phyloP scores from a whole-genome alignment of 2,329 filamentous ascomycete genomes.

The Elsinoe australis region DNA sequence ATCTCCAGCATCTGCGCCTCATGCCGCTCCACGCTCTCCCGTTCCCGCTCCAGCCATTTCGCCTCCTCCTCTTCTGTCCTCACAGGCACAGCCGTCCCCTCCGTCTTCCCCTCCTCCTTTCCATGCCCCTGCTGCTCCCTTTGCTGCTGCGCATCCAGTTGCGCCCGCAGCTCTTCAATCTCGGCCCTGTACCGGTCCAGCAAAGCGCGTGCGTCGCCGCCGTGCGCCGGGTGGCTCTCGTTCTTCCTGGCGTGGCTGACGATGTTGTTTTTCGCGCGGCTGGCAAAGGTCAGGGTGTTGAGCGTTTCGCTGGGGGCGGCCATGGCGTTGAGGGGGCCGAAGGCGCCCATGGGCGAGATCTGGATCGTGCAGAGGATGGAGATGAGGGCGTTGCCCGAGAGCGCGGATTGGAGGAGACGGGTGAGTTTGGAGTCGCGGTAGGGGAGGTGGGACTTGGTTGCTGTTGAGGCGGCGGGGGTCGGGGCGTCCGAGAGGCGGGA shows the following conservation, averaged over 20 bases:
- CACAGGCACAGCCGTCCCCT: slow-evolving; percentile 45
- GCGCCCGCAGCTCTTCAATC: slow-evolving; percentile 70
- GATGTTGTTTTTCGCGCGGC: slow-evolving; percentile 94
- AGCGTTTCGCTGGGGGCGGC: slow-evolving; percentile 73
- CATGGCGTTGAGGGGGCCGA: slow-evolving; percentile 48
- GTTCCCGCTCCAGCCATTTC: slow-evolving; percentile 60
- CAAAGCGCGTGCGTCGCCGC: slow-evolving; percentile 74
- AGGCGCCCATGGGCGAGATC: slow-evolving; percentile 60
- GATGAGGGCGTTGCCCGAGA: slow-evolving; percentile 88
- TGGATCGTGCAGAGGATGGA: slow-evolving; percentile 97
- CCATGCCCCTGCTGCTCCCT: slow-evolving; percentile 45
- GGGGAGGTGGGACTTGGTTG: slow-evolving; percentile 83
- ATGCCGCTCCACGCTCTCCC: slow-evolving; percentile 76
- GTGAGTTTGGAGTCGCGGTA: slow-evolving; percentile 98
- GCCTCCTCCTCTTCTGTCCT: slow-evolving; percentile 63
- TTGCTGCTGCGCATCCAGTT: slow-evolving; percentile 77
- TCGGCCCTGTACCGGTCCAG: slow-evolving; percentile 91
- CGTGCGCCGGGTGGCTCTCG: slow-evolving; percentile 70
- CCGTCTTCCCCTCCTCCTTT: slow-evolving; percentile 32
- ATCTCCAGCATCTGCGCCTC: slow-evolving; percentile 98
- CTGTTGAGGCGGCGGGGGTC: slow-evolving; percentile 48
- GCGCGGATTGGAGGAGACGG: slow-evolving; percentile 77
- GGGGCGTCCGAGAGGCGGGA: slow-evolving; percentile 87
- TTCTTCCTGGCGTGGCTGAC: slow-evolving; percentile 94
- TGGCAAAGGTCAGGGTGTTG: slow-evolving; percentile 95